These are phyloP conservation scores for Rhododendron williamsianum DNA, from an alignment of 148 eudicot genomes.

Conservation along the genomic window DNA sequence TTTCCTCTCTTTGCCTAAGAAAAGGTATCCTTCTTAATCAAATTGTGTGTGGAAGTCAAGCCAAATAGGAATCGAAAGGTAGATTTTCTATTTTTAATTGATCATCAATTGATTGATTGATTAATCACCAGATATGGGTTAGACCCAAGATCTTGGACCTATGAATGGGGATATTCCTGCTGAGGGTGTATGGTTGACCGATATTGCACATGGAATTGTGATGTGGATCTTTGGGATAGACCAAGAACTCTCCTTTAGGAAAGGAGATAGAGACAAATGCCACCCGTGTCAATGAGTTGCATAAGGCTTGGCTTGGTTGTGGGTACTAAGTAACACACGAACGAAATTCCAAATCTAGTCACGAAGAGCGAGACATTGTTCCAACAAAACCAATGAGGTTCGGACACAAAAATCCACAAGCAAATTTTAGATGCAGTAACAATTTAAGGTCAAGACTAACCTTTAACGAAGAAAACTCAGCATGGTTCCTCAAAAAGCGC, in stretches of 20 bases:
- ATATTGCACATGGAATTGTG: not conserved
- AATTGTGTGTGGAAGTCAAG: not conserved
- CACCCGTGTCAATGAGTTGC: not conserved
- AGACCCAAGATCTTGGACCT: not conserved
- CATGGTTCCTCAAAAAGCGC: conserved; percentile 15
- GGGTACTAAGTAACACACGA: not conserved
- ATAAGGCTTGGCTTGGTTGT: not conserved
- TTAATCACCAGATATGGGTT: not conserved
- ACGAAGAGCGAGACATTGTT: not conserved
- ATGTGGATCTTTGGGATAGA: not conserved
- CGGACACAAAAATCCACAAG: not conserved
- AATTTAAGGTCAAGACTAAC: conserved; percentile 22
- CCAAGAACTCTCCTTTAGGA: not conserved
- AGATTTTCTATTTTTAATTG: not conserved
- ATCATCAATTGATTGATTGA: not conserved
- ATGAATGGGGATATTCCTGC: not conserved
- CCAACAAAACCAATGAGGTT: conserved; percentile 2
- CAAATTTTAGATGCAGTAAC: not conserved
- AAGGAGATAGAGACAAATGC: not conserved
- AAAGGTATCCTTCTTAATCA: not conserved
- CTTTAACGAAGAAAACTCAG: conserved; percentile 31
- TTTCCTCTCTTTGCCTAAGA: not conserved
- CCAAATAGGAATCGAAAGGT: not conserved
- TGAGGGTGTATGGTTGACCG: not conserved
- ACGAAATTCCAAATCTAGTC: not conserved